Evolutionary conservation across 1,139 yeast species (phyloP).

Genomic region (Cylindricascospora bacillispora): DNA sequence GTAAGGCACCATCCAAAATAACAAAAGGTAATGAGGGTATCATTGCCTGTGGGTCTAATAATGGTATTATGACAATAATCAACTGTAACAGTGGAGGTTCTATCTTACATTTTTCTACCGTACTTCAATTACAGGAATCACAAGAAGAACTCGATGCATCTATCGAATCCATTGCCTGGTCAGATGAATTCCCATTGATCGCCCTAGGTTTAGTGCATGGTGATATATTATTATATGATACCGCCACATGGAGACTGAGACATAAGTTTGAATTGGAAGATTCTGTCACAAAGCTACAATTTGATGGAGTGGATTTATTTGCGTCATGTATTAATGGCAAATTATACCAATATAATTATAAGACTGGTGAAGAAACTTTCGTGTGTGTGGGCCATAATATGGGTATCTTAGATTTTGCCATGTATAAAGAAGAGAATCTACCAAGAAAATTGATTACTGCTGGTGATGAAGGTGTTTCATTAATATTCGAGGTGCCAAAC

Average conservation of each 20-base stretch:
- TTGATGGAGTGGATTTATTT: slow-evolving; percentile 42
- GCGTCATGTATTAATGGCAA: slow-evolving; percentile 79
- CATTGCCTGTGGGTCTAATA: slow-evolving; percentile 64
- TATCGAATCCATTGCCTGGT: slow-evolving; percentile 81
- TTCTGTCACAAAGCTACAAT: slow-evolving; percentile 70
- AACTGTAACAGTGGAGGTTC: slow-evolving; percentile 57
- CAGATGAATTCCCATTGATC: slow-evolving; percentile 46
- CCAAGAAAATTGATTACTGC: slow-evolving; percentile 64
- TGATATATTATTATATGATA: slow-evolving; percentile 66
- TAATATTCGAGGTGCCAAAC: slow-evolving; percentile 42
- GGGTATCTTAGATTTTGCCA: slow-evolving; percentile 79
- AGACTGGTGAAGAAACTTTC: slow-evolving; percentile 73
- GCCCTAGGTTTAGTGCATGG: slow-evolving; percentile 91
- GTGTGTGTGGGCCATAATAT: slow-evolving; percentile 85
- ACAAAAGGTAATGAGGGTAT: slow-evolving; percentile 28
- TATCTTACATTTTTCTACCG: slow-evolving; percentile 47
- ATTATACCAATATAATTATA: slow-evolving; percentile 77
- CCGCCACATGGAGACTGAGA: slow-evolving; percentile 78
- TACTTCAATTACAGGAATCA: slow-evolving; percentile 50
- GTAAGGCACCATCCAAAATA: slow-evolving; percentile 36
- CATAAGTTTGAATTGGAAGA: slow-evolving; percentile 57
- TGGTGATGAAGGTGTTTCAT: slow-evolving; percentile 95
- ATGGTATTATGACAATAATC: slow-evolving; percentile 68
- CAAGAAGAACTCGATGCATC: slow-evolving; percentile 62
- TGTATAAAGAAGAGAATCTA: slow-evolving; percentile 29